phyloP scores from a whole-genome alignment of 2,329 filamentous ascomycete species.

The Ceratocystis lukuohia region DNA sequence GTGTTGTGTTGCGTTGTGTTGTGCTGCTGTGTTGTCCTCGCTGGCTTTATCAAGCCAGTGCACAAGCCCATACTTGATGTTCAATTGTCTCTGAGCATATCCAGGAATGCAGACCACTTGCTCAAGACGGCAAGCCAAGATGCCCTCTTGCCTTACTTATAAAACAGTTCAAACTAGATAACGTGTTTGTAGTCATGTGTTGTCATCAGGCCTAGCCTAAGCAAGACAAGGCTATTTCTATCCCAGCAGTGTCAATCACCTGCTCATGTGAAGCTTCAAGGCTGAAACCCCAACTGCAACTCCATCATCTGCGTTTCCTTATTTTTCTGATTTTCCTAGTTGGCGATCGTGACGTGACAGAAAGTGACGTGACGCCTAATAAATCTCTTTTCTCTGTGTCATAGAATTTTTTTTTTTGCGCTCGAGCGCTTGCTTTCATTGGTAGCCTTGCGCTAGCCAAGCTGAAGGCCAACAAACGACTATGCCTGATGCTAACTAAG shows the following conservation, averaged over 20 bases:
- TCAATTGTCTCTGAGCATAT: too few relatives aligned
- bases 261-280: neutral
- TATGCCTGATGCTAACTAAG: too few relatives aligned
- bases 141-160: too few relatives aligned
- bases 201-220: neutral
- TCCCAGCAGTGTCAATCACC: neutral
- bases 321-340: neutral
- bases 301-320: neutral
- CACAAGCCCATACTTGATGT: too few relatives aligned
- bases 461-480: neutral
- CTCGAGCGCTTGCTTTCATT: neutral
- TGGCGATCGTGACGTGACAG: neutral
- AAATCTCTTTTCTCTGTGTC: neutral
- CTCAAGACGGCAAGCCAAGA: too few relatives aligned
- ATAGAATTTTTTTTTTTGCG: neutral
- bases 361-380: neutral
- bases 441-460: constrained; percentile 7
- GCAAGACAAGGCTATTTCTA: neutral
- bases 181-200: too few relatives aligned
- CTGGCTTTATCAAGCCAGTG: too few relatives aligned
- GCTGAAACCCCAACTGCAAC: neutral
- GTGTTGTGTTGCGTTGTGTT: too few relatives aligned
- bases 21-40: too few relatives aligned
- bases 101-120: too few relatives aligned
- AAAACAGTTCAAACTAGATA: too few relatives aligned